Evolutionary conservation across 176 grass and related monocot species (phyloP).

Genomic region (Oryza glumipatula): DNA sequence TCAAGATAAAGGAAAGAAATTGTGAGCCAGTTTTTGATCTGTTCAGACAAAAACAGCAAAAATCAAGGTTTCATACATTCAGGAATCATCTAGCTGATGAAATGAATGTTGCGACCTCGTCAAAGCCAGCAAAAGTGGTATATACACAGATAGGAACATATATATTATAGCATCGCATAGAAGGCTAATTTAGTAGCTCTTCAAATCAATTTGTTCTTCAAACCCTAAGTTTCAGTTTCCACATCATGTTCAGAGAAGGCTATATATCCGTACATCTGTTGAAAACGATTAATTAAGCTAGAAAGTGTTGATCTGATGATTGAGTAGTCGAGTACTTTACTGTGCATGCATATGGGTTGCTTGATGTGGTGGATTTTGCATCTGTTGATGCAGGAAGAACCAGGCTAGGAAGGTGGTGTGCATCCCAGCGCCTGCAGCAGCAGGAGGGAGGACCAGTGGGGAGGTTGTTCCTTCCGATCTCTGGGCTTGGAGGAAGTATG

Average conservation of each 20-base stretch:
- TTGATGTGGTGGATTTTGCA: neutral
- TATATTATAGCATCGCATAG: neutral
- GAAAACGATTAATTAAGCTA: neutral
- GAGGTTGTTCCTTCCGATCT: slow-evolving; percentile 95
- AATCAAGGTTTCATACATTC: neutral
- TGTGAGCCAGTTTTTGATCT: neutral
- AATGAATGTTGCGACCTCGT: neutral
- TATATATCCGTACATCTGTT: neutral
- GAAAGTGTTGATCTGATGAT: slow-evolving; percentile 8
- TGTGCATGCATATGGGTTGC: neutral
- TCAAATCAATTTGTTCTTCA: neutral
- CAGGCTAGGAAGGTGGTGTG: slow-evolving; percentile 97
- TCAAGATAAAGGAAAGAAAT: neutral
- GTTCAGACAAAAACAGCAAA: slow-evolving; percentile 27
- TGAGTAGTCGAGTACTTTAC: neutral
- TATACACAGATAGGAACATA: neutral
- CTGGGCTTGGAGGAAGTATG: slow-evolving; percentile 99
- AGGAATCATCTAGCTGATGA: neutral
- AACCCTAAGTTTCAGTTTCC: slow-evolving; percentile 35
- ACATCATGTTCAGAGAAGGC: neutral
- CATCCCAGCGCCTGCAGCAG: slow-evolving; percentile 77
- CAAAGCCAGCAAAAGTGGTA: neutral
- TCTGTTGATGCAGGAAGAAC: slow-evolving; percentile 68
- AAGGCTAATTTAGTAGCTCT: neutral
- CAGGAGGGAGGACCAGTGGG: slow-evolving; percentile 60